Evolutionary conservation across 2,329 filamentous ascomycete genomes (phyloP), one percentile per base, ranked within the genome.

Genomic region (Aspergillus felis): DNA sequence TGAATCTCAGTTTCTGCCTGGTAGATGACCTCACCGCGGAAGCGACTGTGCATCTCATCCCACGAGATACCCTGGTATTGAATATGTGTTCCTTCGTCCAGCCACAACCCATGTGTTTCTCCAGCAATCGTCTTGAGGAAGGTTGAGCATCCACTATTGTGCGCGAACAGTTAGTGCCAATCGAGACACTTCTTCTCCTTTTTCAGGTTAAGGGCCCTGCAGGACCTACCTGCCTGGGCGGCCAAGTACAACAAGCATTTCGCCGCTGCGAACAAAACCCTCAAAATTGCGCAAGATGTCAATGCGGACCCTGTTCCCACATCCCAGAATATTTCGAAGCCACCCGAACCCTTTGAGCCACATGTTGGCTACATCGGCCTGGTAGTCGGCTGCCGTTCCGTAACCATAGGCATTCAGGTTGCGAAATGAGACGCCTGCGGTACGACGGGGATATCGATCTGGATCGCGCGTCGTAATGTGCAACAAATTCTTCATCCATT

Each of bases 11-110:
- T 87, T 73, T 93, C 90, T 53, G 89, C 89, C 1, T 89, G 91
- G 76, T 93, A 94, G 71, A 93, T 92, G 61, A 89, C 88, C 74
- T 94, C 90, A 61, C 90, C 90, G n/a, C 89, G 87, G 74, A 92
- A 91, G 2, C 78, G 79, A 12, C 83, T 84, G 76, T 90, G 85
- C 88, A 93, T 92, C 66, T 90, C 82, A 65, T 89, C 76, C 55
- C 88, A 82, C 12, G 84, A 79, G 66, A 76, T 72, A 27, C 75
- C 77, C 54, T 94, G 88, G 69, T 95, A 96, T 76, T 95, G 93
- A 69, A 96, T 85, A 61, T 90, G 85, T 0, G 89, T 87, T 10
- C 79, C 76, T 3, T 87, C 76, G 50, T 91, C 88, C 14, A 94
- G 80, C 64, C 83, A 85, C 65, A 95, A 87, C 53, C 91, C 91